Evolutionary conservation across 2,329 filamentous ascomycete species (phyloP).

Genomic region (Aspergillus niger): DNA sequence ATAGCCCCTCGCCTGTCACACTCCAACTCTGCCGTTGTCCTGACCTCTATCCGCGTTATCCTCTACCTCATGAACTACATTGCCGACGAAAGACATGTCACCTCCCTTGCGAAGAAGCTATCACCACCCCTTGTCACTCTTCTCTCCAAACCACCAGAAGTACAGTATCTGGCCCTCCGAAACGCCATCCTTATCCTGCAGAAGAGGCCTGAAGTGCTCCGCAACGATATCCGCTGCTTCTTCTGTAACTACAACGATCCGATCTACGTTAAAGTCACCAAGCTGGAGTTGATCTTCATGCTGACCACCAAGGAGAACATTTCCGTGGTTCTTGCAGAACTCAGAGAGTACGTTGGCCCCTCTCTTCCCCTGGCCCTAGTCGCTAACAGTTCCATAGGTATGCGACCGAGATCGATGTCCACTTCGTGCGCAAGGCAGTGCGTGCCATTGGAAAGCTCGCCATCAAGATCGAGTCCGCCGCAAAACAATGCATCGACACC

Average conservation of each 20-base stretch:
- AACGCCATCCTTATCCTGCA: conserved; percentile 95
- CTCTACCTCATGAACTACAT: conserved; percentile 99
- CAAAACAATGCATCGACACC: conserved; percentile 86
- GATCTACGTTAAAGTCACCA: conserved; percentile 99
- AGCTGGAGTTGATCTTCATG: conserved; percentile 99
- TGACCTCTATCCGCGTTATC: conserved; percentile 94
- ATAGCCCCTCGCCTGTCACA: conserved; percentile 95
- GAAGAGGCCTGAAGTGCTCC: conserved; percentile 84
- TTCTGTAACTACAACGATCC: conserved; percentile 99
- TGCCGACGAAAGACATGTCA: conserved; percentile 83
- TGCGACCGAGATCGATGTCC: conserved; percentile 96
- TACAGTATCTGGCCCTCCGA: conserved; percentile 93
- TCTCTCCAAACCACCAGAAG: conserved; percentile 92
- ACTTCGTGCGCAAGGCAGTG: conserved; percentile 97
- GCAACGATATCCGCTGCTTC: conserved; percentile 97
- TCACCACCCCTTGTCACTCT: conserved; percentile 94
- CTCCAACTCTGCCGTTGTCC: conserved; percentile 92
- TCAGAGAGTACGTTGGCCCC: conserved; percentile 68
- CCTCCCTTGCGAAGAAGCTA: conserved; percentile 83
- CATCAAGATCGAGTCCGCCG: conserved; percentile 97
- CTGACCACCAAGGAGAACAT: conserved; percentile 94
- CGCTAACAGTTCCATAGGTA: conserved; percentile 52
- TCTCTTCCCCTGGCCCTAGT: conserved; percentile 4
- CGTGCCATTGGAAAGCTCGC: conserved; percentile 96
- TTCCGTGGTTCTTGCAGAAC: conserved; percentile 86